A percentile compares a stretch with the other conserved stretches of the same genome.
These are phyloP conservation scores for Phytophthora ohioensis DNA, from an alignment of 352 stramenopile genomes.

Conservation along the genomic window DNA sequence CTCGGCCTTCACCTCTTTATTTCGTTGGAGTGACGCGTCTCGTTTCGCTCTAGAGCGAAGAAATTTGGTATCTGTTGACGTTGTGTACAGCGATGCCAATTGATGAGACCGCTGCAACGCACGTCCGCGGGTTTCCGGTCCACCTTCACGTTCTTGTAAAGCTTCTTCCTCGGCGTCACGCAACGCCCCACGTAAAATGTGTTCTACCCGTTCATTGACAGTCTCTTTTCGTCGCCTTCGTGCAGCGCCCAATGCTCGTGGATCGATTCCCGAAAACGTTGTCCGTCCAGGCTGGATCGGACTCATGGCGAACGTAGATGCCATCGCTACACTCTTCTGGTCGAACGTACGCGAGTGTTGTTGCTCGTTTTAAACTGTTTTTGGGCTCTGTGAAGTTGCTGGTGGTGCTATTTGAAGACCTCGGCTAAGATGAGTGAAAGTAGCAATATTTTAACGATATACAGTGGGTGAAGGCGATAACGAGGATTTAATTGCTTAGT, in stretches of 20 bases:
- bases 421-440: no score
- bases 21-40: slow-evolving; percentile 6
- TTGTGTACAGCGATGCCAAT: slow-evolving; percentile 57
- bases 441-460: no score
- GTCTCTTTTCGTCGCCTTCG: slow-evolving; percentile 62
- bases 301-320: slow-evolving; percentile 20
- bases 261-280: slow-evolving; percentile 4
- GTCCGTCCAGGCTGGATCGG: slow-evolving; percentile 19
- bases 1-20: slow-evolving; percentile 4
- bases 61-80: slow-evolving; percentile 58
- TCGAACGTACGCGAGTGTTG: no score
- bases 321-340: no score
- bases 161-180: slow-evolving; percentile 43
- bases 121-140: slow-evolving; percentile 38
- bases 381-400: no score
- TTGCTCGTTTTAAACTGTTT: no score
- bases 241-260: slow-evolving; percentile 1
- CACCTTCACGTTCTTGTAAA: slow-evolving; percentile 28
- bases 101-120: slow-evolving; percentile 50
- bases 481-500: no score
- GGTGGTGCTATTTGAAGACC: no score
- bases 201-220: slow-evolving; percentile 72
- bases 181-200: slow-evolving; percentile 61
- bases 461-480: no score
- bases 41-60: slow-evolving; percentile 31